These are phyloP conservation scores for Beauveria scarabaeidicola DNA, from an alignment of 2,329 filamentous ascomycete species.

Conservation along the genomic window DNA sequence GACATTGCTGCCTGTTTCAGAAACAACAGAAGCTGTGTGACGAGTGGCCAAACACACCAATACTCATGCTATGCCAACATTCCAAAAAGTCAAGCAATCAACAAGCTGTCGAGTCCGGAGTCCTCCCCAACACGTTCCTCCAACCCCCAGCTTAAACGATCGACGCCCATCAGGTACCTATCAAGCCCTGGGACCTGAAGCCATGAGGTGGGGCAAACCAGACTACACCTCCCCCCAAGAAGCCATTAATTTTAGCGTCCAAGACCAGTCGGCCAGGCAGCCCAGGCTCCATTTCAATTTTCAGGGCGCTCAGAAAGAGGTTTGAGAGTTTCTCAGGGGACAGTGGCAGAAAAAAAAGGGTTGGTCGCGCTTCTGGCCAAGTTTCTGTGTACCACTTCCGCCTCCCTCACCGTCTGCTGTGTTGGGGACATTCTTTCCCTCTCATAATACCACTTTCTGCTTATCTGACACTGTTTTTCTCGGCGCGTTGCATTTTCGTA, in stretches of 20 bases:
- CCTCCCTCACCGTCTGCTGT: not conserved
- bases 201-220: not conserved
- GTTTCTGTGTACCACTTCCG: not conserved
- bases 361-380: not conserved
- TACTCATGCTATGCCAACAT: not conserved
- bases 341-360: not conserved
- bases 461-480: not conserved
- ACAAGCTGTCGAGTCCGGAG: not conserved
- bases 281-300: slow-evolving; percentile 24
- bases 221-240: not conserved
- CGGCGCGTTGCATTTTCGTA: slow-evolving; percentile 6
- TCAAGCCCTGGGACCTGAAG: not conserved
- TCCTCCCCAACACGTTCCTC: not conserved
- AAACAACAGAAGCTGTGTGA: not conserved
- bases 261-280: slow-evolving; percentile 5
- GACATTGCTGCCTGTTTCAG: no score
- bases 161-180: not conserved
- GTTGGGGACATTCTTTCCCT: not conserved
- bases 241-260: not conserved
- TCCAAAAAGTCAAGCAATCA: not conserved
- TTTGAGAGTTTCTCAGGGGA: slow-evolving; percentile 1
- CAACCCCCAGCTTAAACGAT: not conserved
- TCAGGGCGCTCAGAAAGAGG: slow-evolving; percentile 17
- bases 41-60: not conserved
- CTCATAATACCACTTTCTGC: not conserved